Evolutionary conservation across 2,329 filamentous ascomycete species (phyloP), one percentile per base, ranked within the genome.

Genomic region (Ophioceras dolichostomum): DNA sequence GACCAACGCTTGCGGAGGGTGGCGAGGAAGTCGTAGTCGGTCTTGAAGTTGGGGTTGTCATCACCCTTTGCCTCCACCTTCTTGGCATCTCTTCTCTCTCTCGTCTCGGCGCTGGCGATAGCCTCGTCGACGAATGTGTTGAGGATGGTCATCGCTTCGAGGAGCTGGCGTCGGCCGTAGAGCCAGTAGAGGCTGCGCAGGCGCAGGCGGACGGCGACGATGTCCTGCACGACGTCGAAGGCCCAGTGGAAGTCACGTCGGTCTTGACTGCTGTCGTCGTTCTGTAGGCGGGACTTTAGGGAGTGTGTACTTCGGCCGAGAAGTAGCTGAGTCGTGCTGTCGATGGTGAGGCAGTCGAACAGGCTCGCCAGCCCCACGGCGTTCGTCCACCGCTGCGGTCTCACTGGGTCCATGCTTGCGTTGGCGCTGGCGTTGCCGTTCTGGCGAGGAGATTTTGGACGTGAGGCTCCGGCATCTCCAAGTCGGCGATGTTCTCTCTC

Each of bases 21-120:
- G 52, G 88, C 78, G 13, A 88, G 67, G 58, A 89, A 87, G 1
- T 78, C 85, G 49, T 83, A 83, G 34, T 67, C 66, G 47, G 70
- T 64, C 49, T 79, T 78, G 2, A 70, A 71, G 46, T 77, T 82
- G 31, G 71, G 73, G 47, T 79, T 76, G 45, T 79, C 72, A 43
- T 82, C 73, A 2, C 85, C 67, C 49, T 86, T 80, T 10, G 70
- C 68, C 2, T 31, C 29, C n/a, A n/a, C n/a, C n/a, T n/a, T n/a
- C n/a, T n/a, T n/a, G n/a, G n/a, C n/a, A n/a, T n/a, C n/a, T n/a
- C n/a, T n/a, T n/a, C n/a, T n/a, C n/a, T n/a, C n/a, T n/a, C n/a
- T n/a, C 10, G 18, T n/a, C n/a, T 20, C 41, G 47, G 41, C 42
- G 61, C 59, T 59, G 16, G 9, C n/a, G 14, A 31, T 31, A 10